phyloP scores from a whole-genome alignment of 805 yeast genomes.

The Ogataea nonfermentans region DNA sequence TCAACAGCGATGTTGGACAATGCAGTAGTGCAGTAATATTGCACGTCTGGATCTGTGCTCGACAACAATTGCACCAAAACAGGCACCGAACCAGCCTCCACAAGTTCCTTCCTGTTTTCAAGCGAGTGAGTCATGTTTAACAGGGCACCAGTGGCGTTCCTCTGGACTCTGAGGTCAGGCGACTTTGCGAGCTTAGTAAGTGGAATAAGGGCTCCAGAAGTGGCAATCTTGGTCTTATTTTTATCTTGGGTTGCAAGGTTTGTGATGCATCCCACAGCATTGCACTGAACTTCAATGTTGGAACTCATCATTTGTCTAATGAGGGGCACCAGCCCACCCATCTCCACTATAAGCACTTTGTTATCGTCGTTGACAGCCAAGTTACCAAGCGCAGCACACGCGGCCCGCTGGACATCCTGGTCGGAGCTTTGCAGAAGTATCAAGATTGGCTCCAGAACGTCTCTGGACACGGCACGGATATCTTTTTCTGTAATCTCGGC shows the following conservation, averaged over 20 bases:
- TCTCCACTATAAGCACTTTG: slow-evolving; percentile 88
- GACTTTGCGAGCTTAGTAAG: slow-evolving; percentile 92
- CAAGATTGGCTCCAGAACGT: slow-evolving; percentile 90
- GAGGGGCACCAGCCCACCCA: slow-evolving; percentile 97
- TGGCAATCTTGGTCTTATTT: slow-evolving; percentile 92
- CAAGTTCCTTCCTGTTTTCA: slow-evolving; percentile 94
- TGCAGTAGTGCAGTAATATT: slow-evolving; percentile 97
- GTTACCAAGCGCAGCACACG: slow-evolving; percentile 98
- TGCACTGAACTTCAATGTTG: slow-evolving; percentile 97
- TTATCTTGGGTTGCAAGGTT: slow-evolving; percentile 97
- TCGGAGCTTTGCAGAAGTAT: slow-evolving; percentile 83
- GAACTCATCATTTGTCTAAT: slow-evolving; percentile 97
- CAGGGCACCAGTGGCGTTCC: slow-evolving; percentile 98
- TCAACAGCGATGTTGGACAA: slow-evolving; percentile 96
- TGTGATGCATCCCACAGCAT: slow-evolving; percentile 98
- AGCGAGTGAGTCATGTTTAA: slow-evolving; percentile 97
- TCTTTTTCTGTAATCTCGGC: slow-evolving; percentile 98
- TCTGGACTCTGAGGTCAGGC: slow-evolving; percentile 91
- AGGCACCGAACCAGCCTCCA: slow-evolving; percentile 97
- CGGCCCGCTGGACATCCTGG: slow-evolving; percentile 95
- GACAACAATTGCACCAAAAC: slow-evolving; percentile 84
- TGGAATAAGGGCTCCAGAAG: slow-evolving; percentile 93
- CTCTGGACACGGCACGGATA: slow-evolving; percentile 84
- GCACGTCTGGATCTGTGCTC: slow-evolving; percentile 92
- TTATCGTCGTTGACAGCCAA: slow-evolving; percentile 95